Percentiles rank a stretch among this genome's conserved stretches.
These are phyloP conservation scores for Zygosaccharomyces pseudobailii DNA, from an alignment of 1,139 yeast genomes.

Conservation along the genomic window DNA sequence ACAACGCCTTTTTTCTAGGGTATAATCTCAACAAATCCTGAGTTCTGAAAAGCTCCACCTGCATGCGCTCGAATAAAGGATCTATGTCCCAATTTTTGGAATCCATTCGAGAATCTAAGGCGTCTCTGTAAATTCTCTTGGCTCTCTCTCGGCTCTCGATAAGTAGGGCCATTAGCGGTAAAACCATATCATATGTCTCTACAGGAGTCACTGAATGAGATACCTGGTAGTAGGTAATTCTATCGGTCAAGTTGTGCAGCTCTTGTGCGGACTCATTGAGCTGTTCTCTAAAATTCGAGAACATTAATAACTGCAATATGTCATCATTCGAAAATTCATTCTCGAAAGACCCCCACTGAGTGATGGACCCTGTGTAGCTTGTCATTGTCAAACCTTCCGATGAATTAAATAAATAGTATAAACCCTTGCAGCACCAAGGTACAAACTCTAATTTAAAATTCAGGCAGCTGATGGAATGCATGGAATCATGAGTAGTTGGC, in stretches of 20 bases:
- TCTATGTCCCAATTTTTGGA: constrained; percentile 17
- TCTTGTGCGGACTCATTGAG: constrained; percentile 15
- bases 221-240: constrained; percentile 8
- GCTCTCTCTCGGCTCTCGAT: constrained; percentile 21
- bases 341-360: neutral
- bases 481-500: no score
- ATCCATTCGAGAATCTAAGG: constrained; percentile 12
- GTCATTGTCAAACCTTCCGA: neutral
- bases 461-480: no score
- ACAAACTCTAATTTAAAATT: no score
- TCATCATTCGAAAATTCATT: neutral
- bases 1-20: constrained; percentile 14
- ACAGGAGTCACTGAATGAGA: constrained; percentile 13
- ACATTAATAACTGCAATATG: neutral
- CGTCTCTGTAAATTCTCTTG: constrained; percentile 18
- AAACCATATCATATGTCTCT: neutral
- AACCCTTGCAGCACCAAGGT: no score
- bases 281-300: neutral
- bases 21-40: constrained; percentile 17
- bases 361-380: neutral
- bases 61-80: constrained; percentile 13
- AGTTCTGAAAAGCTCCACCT: constrained; percentile 16
- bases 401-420: neutral
- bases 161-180: constrained; percentile 14
- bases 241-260: constrained; percentile 17